phyloP scores from a whole-genome alignment of 164 flowering plant species.

The Stephania japonica region DNA sequence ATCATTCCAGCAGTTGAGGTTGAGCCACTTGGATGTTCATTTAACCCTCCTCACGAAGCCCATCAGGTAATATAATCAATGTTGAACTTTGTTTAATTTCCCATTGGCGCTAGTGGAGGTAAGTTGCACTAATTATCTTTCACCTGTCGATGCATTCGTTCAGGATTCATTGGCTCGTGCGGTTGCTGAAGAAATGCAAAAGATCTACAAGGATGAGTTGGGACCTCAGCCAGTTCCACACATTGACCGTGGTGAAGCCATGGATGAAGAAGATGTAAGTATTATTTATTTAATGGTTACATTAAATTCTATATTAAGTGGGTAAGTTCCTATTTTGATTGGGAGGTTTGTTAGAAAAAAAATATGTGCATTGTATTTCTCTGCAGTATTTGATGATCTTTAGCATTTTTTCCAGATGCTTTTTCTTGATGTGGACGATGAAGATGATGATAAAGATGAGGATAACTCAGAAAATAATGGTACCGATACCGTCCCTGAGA shows the following conservation, averaged over 20 bases:
- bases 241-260: constrained; percentile 51
- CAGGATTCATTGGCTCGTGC: constrained; percentile 91
- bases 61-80: constrained; percentile 60
- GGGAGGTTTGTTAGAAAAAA: neutral
- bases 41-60: constrained; percentile 71
- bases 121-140: neutral
- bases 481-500: constrained; percentile 29
- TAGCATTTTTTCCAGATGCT: constrained; percentile 38
- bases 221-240: constrained; percentile 87
- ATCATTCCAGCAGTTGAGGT: constrained; percentile 90
- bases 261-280: constrained; percentile 85
- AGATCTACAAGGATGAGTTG: constrained; percentile 63
- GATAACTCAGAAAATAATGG: constrained; percentile 28
- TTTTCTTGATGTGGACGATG: constrained; percentile 65
- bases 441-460: constrained; percentile 41
- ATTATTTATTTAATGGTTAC: constrained; percentile 4
- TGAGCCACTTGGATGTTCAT: constrained; percentile 91
- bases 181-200: constrained; percentile 96
- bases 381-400: neutral
- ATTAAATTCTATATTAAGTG: constrained; percentile 2
- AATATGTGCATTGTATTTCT: neutral
- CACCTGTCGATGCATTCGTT: neutral
- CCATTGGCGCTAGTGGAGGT: neutral
- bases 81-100: too few species aligned
- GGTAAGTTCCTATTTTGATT: neutral